These are phyloP conservation scores for Spergularia marina DNA, from an alignment of 148 eudicot species.

Conservation along the genomic window DNA sequence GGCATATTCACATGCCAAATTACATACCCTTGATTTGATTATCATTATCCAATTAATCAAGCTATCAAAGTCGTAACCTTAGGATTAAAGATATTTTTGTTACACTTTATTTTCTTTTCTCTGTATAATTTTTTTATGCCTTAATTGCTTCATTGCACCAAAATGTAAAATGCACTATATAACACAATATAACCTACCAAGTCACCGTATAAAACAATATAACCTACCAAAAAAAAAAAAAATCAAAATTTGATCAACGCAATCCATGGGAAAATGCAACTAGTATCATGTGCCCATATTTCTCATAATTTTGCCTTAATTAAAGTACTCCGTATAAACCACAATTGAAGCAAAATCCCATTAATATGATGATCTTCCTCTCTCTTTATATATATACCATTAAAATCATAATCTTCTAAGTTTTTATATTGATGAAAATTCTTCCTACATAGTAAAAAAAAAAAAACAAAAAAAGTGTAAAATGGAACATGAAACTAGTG, in stretches of 20 bases:
- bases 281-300: conserved; percentile 29
- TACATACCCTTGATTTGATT: conserved; percentile 1
- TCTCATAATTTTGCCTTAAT: conserved; percentile 1
- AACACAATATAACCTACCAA: conserved; percentile 11
- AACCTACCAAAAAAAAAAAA: neutral
- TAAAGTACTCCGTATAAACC: neutral
- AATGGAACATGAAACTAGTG: conserved; percentile 14
- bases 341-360: conserved; percentile 10
- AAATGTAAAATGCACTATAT: conserved; percentile 25
- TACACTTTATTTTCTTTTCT: neutral
- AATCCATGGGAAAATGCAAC: conserved; percentile 15
- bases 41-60: neutral
- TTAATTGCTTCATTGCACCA: conserved; percentile 24
- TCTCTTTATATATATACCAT: conserved; percentile 10
- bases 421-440: neutral
- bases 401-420: neutral
- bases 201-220: neutral
- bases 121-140: neutral
- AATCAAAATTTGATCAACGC: conserved; percentile 8
- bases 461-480: neutral
- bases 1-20: conserved; percentile 23
- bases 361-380: neutral
- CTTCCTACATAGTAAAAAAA: neutral
- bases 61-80: conserved; percentile 30
- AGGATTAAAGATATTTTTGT: conserved; percentile 10